Evolutionary conservation across 192 early-diverging fungal genomes (phyloP).

Genomic region (Coemansia sp.): DNA sequence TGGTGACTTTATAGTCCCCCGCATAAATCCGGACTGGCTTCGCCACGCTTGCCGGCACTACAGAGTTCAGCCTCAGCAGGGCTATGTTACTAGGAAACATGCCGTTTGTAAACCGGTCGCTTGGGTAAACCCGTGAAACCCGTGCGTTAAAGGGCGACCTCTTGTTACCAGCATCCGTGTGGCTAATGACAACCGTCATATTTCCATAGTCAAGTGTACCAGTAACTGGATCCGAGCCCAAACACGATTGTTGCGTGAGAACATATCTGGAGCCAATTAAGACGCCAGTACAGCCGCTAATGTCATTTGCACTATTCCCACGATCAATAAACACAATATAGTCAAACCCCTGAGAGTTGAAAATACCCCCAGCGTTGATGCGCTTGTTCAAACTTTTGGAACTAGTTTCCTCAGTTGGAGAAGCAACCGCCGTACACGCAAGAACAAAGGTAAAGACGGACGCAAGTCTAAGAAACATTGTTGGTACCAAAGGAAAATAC

Average conservation of each 20-base stretch:
- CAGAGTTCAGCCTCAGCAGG: background rate
- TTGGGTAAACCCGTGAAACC: constrained; percentile 1
- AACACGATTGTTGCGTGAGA: constrained; percentile 1
- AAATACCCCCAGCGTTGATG: background rate
- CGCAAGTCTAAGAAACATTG: background rate
- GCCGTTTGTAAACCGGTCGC: background rate
- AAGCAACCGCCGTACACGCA: background rate
- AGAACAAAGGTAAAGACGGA: background rate
- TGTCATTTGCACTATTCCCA: background rate
- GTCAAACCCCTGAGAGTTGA: constrained; percentile 3
- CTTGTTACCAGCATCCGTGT: background rate
- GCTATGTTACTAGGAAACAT: background rate
- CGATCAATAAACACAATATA: background rate
- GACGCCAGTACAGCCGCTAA: background rate
- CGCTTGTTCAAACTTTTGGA: background rate
- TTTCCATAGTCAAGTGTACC: background rate
- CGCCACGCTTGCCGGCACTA: constrained; percentile 3
- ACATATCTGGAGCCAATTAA: background rate
- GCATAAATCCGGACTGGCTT: constrained; percentile 9
- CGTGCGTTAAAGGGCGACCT: background rate
- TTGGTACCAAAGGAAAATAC: background rate
- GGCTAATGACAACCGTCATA: constrained; percentile 1
- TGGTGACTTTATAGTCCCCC: background rate
- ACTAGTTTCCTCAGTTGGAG: background rate
- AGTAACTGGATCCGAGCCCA: background rate